Conservation (phyloP, 2,329 filamentous ascomycete genomes). For the Trichophyton benhamiae region DNA sequence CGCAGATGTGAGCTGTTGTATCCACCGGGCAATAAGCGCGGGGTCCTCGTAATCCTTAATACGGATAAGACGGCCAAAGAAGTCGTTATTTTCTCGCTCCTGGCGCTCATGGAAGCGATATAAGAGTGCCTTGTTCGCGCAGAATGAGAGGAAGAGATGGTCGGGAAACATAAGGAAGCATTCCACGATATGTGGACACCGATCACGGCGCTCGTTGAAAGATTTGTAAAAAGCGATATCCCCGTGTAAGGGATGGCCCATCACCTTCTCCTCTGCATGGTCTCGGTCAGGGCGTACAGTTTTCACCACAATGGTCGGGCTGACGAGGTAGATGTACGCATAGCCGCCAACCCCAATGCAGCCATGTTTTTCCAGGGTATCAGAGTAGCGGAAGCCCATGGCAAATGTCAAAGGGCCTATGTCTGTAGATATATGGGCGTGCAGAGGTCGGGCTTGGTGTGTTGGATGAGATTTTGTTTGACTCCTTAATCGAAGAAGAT, state of each 20-base stretch:
- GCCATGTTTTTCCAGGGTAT: neutral
- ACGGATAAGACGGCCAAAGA: slow-evolving; percentile 8
- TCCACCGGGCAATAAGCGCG: slow-evolving; percentile 14
- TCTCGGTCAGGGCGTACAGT: neutral
- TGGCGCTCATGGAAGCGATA: slow-evolving; percentile 7
- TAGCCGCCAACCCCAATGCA: neutral
- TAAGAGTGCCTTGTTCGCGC: slow-evolving; percentile 1
- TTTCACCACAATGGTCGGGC: neutral
- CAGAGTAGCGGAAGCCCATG: neutral
- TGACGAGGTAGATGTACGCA: neutral
- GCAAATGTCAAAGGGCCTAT: neutral
- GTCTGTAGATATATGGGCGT: neutral
- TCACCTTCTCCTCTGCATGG: neutral
- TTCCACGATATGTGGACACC: slow-evolving; percentile 13
- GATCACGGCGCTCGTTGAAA: slow-evolving; percentile 9
- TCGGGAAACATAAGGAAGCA: slow-evolving; percentile 13
- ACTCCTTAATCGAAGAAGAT: too few species aligned
- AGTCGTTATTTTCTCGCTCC: slow-evolving; percentile 7
- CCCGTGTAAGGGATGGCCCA: slow-evolving; percentile 6
- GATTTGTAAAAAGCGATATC: slow-evolving; percentile 13
- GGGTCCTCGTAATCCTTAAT: slow-evolving; percentile 15
- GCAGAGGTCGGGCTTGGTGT: neutral
- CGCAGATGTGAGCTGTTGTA: slow-evolving; percentile 14
- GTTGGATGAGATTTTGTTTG: neutral
- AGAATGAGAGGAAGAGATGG: slow-evolving; percentile 14